Percentiles rank a stretch among this genome's conserved stretches.
Evolutionary conservation across 2,329 filamentous ascomycete genomes (phyloP).

Genomic region (Ophiostoma tasmaniense): DNA sequence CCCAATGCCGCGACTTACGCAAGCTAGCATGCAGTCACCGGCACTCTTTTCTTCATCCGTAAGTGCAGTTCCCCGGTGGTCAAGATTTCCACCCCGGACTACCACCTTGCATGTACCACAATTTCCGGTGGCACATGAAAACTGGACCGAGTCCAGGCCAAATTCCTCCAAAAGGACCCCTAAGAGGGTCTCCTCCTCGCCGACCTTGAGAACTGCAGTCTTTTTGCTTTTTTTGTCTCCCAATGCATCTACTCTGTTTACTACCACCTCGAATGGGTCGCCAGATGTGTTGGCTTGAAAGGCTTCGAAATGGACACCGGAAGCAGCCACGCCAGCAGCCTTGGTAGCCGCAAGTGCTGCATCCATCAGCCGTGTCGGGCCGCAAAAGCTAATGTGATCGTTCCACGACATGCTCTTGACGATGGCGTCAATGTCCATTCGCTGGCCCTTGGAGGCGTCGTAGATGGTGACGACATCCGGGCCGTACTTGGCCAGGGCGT

Average conservation of each 20-base stretch:
- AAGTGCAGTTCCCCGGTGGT: not conserved
- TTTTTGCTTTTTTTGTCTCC: not conserved
- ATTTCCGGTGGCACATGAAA: not conserved
- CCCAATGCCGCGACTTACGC: not conserved
- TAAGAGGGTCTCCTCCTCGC: not conserved
- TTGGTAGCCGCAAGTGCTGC: not conserved
- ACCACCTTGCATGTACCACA: not conserved
- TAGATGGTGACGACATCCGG: constrained; percentile 38
- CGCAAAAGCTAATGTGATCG: not conserved
- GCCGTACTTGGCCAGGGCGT: constrained; percentile 35
- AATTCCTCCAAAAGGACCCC: not conserved
- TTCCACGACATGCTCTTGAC: constrained; percentile 11
- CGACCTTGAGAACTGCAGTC: not conserved
- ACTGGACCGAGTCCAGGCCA: not conserved
- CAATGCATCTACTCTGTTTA: not conserved
- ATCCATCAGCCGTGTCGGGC: not conserved
- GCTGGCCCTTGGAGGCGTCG: constrained; percentile 40
- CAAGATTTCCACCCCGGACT: not conserved
- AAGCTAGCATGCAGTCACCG: not conserved
- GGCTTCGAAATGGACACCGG: not conserved
- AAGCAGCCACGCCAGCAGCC: not conserved
- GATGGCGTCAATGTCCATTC: constrained; percentile 43
- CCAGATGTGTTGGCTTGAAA: not conserved
- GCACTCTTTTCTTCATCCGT: not conserved
- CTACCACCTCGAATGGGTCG: not conserved